These are phyloP conservation scores for Chaetomium cochliodes DNA, from an alignment of 495 filamentous ascomycete genomes.

Conservation along the genomic window DNA sequence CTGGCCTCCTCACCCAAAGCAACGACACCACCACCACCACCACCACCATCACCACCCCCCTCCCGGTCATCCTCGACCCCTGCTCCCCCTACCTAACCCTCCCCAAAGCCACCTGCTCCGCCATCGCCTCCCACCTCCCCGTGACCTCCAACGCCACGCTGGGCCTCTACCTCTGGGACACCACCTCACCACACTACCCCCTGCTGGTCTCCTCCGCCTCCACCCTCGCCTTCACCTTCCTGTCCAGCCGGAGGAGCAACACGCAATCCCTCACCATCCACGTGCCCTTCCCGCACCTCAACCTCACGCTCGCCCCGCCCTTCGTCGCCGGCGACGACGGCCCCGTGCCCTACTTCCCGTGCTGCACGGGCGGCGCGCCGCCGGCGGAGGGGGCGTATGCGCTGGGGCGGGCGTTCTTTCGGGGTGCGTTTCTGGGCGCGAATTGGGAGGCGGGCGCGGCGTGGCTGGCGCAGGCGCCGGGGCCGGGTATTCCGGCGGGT, in stretches of 20 bases:
- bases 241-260: background rate
- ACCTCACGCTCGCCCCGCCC: slow-evolving; percentile 9
- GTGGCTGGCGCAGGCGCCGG: slow-evolving; percentile 13
- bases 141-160: slow-evolving; percentile 6
- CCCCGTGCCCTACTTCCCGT: slow-evolving; percentile 14
- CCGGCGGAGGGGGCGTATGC: background rate
- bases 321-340: background rate
- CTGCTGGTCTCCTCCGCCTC: slow-evolving; percentile 1
- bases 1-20: background rate
- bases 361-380: background rate
- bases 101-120: slow-evolving; percentile 9
- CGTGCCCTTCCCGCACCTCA: slow-evolving; percentile 18
- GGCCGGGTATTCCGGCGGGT: background rate
- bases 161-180: slow-evolving; percentile 18
- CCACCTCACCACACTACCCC: slow-evolving; percentile 5
- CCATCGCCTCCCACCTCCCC: slow-evolving; percentile 16
- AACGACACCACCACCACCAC: background rate
- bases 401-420: slow-evolving; percentile 15
- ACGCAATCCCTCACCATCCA: slow-evolving; percentile 3
- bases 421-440: slow-evolving; percentile 15
- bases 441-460: slow-evolving; percentile 7
- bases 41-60: background rate
- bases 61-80: slow-evolving; percentile 9
- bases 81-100: slow-evolving; percentile 16
- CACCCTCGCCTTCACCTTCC: slow-evolving; percentile 12